Evolutionary conservation across 306 rosid genomes (phyloP).

Genomic region (Trichosanthes truncata): DNA sequence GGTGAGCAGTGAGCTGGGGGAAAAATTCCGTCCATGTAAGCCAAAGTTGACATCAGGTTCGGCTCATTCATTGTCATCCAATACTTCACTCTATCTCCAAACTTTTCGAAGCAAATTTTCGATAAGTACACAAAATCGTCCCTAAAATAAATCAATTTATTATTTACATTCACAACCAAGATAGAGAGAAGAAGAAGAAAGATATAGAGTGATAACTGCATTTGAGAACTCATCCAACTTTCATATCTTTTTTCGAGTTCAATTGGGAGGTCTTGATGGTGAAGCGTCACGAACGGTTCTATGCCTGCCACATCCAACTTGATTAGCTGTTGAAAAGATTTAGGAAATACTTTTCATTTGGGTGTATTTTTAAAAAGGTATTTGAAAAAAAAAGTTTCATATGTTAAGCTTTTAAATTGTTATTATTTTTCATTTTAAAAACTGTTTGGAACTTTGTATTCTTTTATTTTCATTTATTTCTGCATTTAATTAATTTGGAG

Average conservation of each 20-base stretch:
- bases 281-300: conserved; percentile 30
- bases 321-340: no score
- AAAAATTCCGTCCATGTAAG: conserved; percentile 18
- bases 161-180: background rate
- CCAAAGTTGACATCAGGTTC: conserved; percentile 7
- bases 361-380: no score
- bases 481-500: no score
- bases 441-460: no score
- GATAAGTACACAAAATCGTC: conserved; percentile 44
- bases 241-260: conserved; percentile 42
- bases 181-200: background rate
- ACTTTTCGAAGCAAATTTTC: conserved; percentile 30
- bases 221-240: conserved; percentile 44
- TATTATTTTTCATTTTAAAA: no score
- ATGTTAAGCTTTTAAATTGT: no score
- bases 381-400: no score
- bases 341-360: no score
- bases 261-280: conserved; percentile 41
- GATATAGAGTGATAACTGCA: conserved; percentile 24
- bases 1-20: conserved; percentile 47
- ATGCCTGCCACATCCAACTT: background rate
- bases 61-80: conserved; percentile 55
- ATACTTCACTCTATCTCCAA: conserved; percentile 41
- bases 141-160: conserved; percentile 15
- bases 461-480: no score